Evolutionary conservation across 2,329 filamentous ascomycete species (phyloP).

Genomic region (Fusarium anguioides): DNA sequence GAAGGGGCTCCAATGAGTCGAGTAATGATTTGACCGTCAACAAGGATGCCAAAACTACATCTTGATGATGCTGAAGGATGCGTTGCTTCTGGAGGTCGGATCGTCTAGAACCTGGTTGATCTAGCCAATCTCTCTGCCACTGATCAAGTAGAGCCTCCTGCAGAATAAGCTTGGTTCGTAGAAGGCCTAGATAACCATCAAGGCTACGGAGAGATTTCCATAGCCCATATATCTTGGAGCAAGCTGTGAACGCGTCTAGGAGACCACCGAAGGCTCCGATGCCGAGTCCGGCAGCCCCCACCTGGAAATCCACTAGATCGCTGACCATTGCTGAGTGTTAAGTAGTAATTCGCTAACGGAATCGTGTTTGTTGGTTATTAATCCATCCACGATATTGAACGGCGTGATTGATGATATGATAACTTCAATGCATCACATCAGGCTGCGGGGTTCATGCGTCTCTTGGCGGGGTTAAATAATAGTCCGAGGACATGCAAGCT

Average conservation of each 20-base stretch:
- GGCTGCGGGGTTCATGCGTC: neutral
- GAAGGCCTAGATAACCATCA: neutral
- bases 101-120: neutral
- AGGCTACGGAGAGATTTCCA: neutral
- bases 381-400: fast-evolving
- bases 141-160: constrained; percentile 2
- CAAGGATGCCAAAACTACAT: neutral
- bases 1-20: neutral
- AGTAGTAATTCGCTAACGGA: too few relatives aligned
- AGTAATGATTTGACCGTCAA: neutral
- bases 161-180: neutral
- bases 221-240: neutral
- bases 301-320: neutral
- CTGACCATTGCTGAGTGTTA: neutral
- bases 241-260: neutral
- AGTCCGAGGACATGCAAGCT: constrained; percentile 5
- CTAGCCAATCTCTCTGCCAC: constrained; percentile 13
- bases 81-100: neutral
- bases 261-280: constrained; percentile 2
- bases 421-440: neutral
- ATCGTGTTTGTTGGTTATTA: too few relatives aligned
- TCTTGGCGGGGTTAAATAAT: constrained; percentile 1
- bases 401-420: neutral
- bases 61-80: neutral
- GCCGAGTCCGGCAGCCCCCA: neutral